Base-by-base conservation (phyloP, 2,329 filamentous ascomycete genomes). In the Beauveria asiatica region DNA sequence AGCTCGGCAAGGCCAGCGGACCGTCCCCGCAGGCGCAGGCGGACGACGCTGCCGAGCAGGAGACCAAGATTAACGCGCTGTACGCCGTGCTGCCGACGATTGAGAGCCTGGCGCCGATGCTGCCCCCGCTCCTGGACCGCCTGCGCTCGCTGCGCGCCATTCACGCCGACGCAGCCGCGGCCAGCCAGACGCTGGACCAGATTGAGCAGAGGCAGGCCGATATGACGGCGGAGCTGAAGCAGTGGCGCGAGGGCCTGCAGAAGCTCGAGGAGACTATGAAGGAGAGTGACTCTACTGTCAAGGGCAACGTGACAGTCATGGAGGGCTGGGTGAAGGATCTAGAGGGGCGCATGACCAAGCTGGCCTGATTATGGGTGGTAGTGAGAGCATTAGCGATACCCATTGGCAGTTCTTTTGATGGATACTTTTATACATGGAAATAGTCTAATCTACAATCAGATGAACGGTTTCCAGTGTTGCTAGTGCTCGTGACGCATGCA, bases 71-170 rank as follows among this genome's bases (percentile, higher is more conserved):
- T 71, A 94, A 96, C 65, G 90, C 92, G 1, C 82, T 99, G 5
- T 97, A 97, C 73, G 88, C 89, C 1, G 90, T 91, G 3, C 78
- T 99, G 17, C 88, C 92, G 1, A 94, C 90, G 0, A 94, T 99
- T 61, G 92, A 96, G 73, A 89, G 82, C 60, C 80, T 99, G 8
- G 83, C 90, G 6, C 94, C 94, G 1, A 80, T 96, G 19, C 80
- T 99, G 4, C 93, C 94, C 1, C 84, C 90, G 5, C 79, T 97
- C 10, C 79, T 99, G 11, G 92, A 97, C 68, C 84, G 94, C 27
- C 77, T 99, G 55, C 83, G 92, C 61, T 95, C 91, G 9, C 78
- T 99, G 60, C 83, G 90, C 61, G 85, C 87, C 16, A 87, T 97
- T 54, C 94, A 99, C 69, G 86, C 90, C 0, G 90, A 92, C 67